Percentiles rank a stretch among this genome's conserved stretches.
Conservation (phyloP, 2,329 filamentous ascomycete genomes). For the Calonectria pseudoturangicola region DNA sequence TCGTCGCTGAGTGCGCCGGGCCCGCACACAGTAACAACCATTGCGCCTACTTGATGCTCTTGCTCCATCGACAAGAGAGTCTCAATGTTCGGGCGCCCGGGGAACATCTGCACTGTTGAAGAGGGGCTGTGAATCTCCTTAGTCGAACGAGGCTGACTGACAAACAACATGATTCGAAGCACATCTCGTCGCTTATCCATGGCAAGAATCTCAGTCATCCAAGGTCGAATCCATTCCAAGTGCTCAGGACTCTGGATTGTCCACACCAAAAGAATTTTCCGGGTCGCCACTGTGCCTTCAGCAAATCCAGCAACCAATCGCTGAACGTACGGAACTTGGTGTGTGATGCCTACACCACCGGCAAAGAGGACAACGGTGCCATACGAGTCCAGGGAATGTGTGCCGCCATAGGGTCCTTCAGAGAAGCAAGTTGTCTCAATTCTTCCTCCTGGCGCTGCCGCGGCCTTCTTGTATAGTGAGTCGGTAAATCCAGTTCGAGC, state of each 20-base stretch:
- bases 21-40: slow-evolving; percentile 85
- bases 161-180: slow-evolving; percentile 85
- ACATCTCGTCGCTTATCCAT: slow-evolving; percentile 85
- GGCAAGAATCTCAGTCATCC: slow-evolving; percentile 87
- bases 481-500: slow-evolving; percentile 84
- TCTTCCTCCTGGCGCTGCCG: slow-evolving; percentile 75
- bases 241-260: slow-evolving; percentile 87
- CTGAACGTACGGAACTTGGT: slow-evolving; percentile 84
- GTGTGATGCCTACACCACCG: slow-evolving; percentile 87
- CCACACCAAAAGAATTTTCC: slow-evolving; percentile 85
- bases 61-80: slow-evolving; percentile 84
- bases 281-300: slow-evolving; percentile 81
- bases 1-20: slow-evolving; percentile 85
- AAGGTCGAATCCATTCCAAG: slow-evolving; percentile 87
- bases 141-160: slow-evolving; percentile 82
- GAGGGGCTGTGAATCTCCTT: slow-evolving; percentile 89
- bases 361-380: slow-evolving; percentile 87
- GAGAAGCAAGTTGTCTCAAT: slow-evolving; percentile 80
- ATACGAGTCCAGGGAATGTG: slow-evolving; percentile 83
- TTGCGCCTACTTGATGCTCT: slow-evolving; percentile 82
- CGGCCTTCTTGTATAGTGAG: slow-evolving; percentile 80
- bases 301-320: slow-evolving; percentile 82
- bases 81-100: slow-evolving; percentile 83
- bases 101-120: slow-evolving; percentile 89
- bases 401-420: slow-evolving; percentile 86